Base-by-base conservation (phyloP, 1,139 yeast species). In the Protomyces inouyei region DNA sequence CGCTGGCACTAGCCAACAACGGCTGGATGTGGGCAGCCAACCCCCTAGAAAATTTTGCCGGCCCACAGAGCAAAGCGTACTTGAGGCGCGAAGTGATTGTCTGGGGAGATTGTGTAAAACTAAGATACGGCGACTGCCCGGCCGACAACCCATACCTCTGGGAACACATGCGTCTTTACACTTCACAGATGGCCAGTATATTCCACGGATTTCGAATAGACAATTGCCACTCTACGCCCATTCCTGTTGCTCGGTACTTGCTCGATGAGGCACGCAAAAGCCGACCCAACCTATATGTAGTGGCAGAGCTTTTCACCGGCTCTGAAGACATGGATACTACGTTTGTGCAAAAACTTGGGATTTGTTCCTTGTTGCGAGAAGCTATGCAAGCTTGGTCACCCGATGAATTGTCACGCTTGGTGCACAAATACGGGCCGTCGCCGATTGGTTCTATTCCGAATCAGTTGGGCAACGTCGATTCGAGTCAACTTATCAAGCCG, bases 1-100 rank as follows among this genome's bases (percentile, higher is more conserved):
- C 84, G 78, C 70, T 74, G 52, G 89, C 92, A 0, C 78, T 93
- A 67, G 98, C 97, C 4, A 93, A 93, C 73, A 93, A 93, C 72
- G 98, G 98, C 54, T 93, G 98, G 98, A 91, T 93, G 65, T 93
- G 98, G 98, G 93, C 91, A 64, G 97, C 97, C 14, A 87, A 92
- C 70, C 97, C 98, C 1, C 76, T 92, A 67, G 86, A 90, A 5
- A 98, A 93, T 74, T 93, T 92, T 80, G 98, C 98, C 0, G 88
- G 96, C 0, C 76, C 80, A 40, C 71, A 85, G 66, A 85, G 96
- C 10, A 86, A 84, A 71, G 93, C 96, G 1, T 93, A 93, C 72
- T 77, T 93, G 64, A 81, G 96, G 65, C 83, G 98, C 74, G 97
- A 93, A 74, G 96, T 93, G 18, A 91, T 93, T 70, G 90, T 92